Evolutionary conservation across 164 flowering plant species (phyloP).

Genomic region (Brasenia schreberi): DNA sequence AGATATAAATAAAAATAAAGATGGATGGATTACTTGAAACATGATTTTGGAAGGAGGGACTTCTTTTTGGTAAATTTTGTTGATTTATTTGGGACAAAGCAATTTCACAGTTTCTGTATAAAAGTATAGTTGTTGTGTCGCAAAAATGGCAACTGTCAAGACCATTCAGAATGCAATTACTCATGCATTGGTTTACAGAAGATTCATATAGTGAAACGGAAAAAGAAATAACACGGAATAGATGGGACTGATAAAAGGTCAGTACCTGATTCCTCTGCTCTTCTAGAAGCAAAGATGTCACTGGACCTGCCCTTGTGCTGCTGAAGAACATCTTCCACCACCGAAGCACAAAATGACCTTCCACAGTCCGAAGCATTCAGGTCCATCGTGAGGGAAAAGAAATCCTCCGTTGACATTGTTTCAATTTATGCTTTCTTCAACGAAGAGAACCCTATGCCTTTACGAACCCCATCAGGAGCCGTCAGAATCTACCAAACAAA

Average conservation of each 20-base stretch:
- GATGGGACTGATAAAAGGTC: background rate
- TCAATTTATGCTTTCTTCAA: background rate
- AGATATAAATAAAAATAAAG: too few species aligned
- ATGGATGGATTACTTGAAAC: too few species aligned
- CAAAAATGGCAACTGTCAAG: background rate
- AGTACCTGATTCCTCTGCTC: slow-evolving; percentile 59
- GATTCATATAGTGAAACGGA: background rate
- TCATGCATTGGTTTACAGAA: background rate
- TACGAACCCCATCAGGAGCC: background rate
- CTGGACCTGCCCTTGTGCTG: slow-evolving; percentile 18
- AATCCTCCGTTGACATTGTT: background rate
- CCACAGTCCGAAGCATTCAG: background rate
- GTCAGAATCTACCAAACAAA: background rate
- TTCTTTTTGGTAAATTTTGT: too few species aligned
- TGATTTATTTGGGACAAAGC: too few species aligned
- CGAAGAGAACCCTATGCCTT: background rate
- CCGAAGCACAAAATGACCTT: slow-evolving; percentile 13
- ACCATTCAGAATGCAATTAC: background rate
- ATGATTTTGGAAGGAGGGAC: too few species aligned
- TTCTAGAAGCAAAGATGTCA: slow-evolving; percentile 42
- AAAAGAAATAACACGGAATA: too few species aligned
- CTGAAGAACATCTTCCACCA: slow-evolving; percentile 64
- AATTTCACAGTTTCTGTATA: too few species aligned
- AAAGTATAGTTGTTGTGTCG: too few species aligned
- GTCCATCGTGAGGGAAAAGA: background rate